phyloP scores from a whole-genome alignment of 2,329 filamentous ascomycete genomes.

The Xylaria sp. region DNA sequence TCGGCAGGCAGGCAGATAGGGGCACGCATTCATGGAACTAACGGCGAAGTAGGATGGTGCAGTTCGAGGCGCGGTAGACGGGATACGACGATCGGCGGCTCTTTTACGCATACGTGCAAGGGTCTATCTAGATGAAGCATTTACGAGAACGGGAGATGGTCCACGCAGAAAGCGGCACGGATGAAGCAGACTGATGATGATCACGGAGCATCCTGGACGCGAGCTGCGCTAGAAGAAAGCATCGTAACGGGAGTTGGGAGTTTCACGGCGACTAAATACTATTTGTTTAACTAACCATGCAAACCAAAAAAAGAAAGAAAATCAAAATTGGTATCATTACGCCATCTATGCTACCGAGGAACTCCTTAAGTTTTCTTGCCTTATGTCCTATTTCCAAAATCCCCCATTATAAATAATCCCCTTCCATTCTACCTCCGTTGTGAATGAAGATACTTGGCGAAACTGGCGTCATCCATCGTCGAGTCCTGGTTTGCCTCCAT shows the following conservation, averaged over 20 bases:
- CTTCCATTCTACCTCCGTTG: constrained; percentile 48
- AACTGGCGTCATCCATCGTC: constrained; percentile 66
- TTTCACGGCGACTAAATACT: constrained; percentile 32
- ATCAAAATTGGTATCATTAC: constrained; percentile 45
- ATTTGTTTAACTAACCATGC: constrained; percentile 5
- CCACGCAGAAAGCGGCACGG: neutral
- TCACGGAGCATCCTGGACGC: constrained; percentile 1
- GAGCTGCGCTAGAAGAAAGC: constrained; percentile 5
- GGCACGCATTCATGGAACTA: constrained; percentile 6
- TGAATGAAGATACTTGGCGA: constrained; percentile 67
- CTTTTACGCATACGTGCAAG: neutral
- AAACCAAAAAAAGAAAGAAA: constrained; percentile 19
- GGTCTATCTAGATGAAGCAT: neutral
- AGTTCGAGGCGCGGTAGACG: constrained; percentile 90
- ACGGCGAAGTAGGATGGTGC: constrained; percentile 79
- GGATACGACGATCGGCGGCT: neutral
- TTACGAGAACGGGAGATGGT: constrained; percentile 17
- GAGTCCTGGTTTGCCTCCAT: constrained; percentile 68
- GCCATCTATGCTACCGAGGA: constrained; percentile 35
- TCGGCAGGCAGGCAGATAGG: neutral
- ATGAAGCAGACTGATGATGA: constrained; percentile 9
- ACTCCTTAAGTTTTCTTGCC: constrained; percentile 25
- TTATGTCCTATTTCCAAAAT: constrained; percentile 1
- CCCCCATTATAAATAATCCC: neutral
- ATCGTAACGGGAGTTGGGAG: constrained; percentile 38